Base-by-base conservation (phyloP, 495 filamentous ascomycete genomes). In the Penicillium argentinense region DNA sequence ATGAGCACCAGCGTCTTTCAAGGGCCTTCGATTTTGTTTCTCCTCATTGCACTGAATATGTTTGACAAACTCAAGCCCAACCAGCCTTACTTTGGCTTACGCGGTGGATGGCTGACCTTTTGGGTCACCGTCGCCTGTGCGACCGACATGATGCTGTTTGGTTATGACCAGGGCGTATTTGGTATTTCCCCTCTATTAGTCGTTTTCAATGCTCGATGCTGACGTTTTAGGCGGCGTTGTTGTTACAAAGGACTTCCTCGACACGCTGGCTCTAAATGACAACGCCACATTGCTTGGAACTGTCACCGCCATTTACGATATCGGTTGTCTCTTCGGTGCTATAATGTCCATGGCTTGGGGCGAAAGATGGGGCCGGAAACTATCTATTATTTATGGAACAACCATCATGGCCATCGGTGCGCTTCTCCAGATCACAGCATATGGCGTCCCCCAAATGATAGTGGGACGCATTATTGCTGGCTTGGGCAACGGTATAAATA, bases 341-440 rank as follows among this genome's bases (percentile, higher is more conserved):
- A 47, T n/a, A n/a, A n/a, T 80, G 6, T 48, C 53, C 3, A 66
- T 60, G 56, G 18, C 56, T 77, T 39, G 77, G 79, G 14, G n/a
- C n/a, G 77, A 78, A 39, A 44, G 44, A 5, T 60, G 79, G 1
- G 77, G 76, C 3, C 59, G 77, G 8, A 75, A 71, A 58, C 76
- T 70, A 37, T 66, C 69, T 0, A 67, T 82, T 36, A 29, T 77
- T 5, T 30, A 72, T 17, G 75, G 72, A 4, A 72, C 73, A 5
- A 59, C 58, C 0, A 69, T 82, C 32, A 79, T 82, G 77, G 64
- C 62, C 17, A 54, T 81, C 23, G 79, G 76, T 5, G 74, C 76
- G 9, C 60, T 79, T 37, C 60, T 81, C 1, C 78, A 82, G 51
- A 67, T 72, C 12, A 56, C 67, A 8, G 57, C 76, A 0, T 78